These are phyloP conservation scores for Backusella australiensis DNA, from an alignment of 192 early-diverging fungal species.

Conservation along the genomic window DNA sequence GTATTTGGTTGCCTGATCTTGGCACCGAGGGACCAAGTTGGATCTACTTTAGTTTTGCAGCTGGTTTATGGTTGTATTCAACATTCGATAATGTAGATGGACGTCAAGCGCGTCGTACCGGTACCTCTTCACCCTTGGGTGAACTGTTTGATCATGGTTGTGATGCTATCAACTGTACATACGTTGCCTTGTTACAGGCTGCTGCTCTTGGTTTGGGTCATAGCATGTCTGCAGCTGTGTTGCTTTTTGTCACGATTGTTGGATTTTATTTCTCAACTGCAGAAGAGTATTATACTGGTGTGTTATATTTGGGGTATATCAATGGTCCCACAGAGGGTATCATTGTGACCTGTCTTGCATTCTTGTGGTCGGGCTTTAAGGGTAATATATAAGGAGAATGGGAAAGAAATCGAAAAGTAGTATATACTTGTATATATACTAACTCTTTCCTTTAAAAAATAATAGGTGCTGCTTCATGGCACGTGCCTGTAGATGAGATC, in stretches of 20 bases:
- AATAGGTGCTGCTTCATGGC: slow-evolving; percentile 17
- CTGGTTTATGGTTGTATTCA: slow-evolving; percentile 84
- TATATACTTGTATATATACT: not conserved
- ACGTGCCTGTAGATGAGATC: slow-evolving; percentile 8
- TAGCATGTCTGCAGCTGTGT: slow-evolving; percentile 55
- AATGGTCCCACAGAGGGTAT: slow-evolving; percentile 89
- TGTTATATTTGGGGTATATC: slow-evolving; percentile 78
- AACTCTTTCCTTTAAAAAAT: not conserved
- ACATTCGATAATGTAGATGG: slow-evolving; percentile 91
- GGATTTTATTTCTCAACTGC: slow-evolving; percentile 87
- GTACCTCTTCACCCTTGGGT: slow-evolving; percentile 73
- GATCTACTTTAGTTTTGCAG: slow-evolving; percentile 72
- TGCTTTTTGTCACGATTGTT: slow-evolving; percentile 64
- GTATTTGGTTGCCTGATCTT: slow-evolving; percentile 67
- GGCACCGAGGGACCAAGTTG: slow-evolving; percentile 64
- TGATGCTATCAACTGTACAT: slow-evolving; percentile 83
- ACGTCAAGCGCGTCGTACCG: slow-evolving; percentile 80
- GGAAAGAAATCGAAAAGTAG: not conserved
- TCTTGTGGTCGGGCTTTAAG: slow-evolving; percentile 67
- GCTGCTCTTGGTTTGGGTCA: slow-evolving; percentile 75
- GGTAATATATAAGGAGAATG: slow-evolving; percentile 34
- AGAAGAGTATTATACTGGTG: slow-evolving; percentile 89
- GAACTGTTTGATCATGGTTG: slow-evolving; percentile 87
- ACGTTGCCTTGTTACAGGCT: slow-evolving; percentile 70
- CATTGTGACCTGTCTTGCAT: slow-evolving; percentile 62